These are phyloP conservation scores for Penicillium sp. DNA, from an alignment of 2,329 filamentous ascomycete genomes.

Conservation along the genomic window DNA sequence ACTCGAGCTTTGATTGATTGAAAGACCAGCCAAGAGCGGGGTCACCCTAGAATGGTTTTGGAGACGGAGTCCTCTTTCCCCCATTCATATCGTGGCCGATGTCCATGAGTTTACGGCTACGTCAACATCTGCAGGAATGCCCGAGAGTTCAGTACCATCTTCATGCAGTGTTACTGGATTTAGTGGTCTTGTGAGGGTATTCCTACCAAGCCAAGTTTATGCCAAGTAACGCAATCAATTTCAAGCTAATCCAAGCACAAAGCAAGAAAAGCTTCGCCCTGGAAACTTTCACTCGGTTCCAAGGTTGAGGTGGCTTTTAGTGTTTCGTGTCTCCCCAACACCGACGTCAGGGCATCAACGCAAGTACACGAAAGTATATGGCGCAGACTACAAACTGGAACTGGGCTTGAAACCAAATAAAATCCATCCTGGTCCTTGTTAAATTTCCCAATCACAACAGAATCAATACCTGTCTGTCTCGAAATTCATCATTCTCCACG, in stretches of 20 bases:
- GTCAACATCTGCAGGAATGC: constrained; percentile 2
- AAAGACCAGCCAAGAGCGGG: constrained; percentile 4
- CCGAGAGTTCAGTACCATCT: not conserved
- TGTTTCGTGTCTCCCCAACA: constrained; percentile 1
- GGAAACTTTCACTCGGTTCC: constrained; percentile 5
- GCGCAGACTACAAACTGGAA: not conserved
- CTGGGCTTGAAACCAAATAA: not conserved
- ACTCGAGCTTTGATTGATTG: constrained; percentile 1
- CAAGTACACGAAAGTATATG: not conserved
- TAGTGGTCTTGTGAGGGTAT: not conserved
- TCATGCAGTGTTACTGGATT: not conserved
- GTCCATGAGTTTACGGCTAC: not conserved
- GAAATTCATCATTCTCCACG: not conserved
- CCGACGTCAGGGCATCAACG: not conserved
- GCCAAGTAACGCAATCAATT: constrained; percentile 3
- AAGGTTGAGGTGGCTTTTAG: not conserved
- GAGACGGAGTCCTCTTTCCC: not conserved
- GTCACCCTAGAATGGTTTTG: not conserved
- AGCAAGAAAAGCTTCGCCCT: constrained; percentile 4
- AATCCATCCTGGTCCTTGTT: not conserved
- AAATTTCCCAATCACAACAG: not conserved
- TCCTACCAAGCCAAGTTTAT: not conserved
- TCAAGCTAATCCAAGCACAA: constrained; percentile 1
- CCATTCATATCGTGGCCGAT: not conserved
- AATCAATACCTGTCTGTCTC: not conserved